Evolutionary conservation across 2,329 filamentous ascomycete genomes (phyloP).

Genomic region (Paraphoma sp.): DNA sequence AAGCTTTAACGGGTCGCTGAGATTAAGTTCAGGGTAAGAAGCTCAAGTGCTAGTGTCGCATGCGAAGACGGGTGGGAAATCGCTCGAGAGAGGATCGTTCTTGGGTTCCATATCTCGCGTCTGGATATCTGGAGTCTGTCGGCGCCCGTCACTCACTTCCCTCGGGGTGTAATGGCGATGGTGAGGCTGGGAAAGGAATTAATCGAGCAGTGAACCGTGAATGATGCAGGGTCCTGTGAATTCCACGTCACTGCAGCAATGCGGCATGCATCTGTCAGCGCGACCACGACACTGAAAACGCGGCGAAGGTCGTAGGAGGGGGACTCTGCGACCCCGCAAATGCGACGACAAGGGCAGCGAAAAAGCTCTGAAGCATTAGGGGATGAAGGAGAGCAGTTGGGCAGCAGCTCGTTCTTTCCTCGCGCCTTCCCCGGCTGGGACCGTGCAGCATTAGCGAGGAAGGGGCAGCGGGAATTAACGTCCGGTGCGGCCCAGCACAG

Average conservation of each 20-base stretch:
- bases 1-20: not conserved
- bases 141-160: not conserved
- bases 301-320: not conserved
- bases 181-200: constrained; percentile 13
- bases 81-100: constrained; percentile 43
- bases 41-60: constrained; percentile 19
- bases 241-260: constrained; percentile 31
- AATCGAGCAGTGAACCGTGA: constrained; percentile 14
- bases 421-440: constrained; percentile 3
- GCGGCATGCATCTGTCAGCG: constrained; percentile 3
- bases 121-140: not conserved
- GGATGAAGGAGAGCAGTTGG: constrained; percentile 16
- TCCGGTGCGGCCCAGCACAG: constrained; percentile 17
- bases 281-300: not conserved
- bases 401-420: constrained; percentile 16
- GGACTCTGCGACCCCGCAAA: not conserved
- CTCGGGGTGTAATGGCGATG: not conserved
- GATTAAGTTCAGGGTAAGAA: not conserved
- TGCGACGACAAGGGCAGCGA: not conserved
- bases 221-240: constrained; percentile 10
- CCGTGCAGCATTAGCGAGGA: constrained; percentile 20
- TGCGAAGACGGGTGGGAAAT: constrained; percentile 41
- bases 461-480: constrained; percentile 15
- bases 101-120: constrained; percentile 43
- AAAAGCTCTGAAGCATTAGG: constrained; percentile 1